Percentiles rank a stretch among this genome's conserved stretches.
These are phyloP conservation scores for Zasmidium cellare DNA, from an alignment of 2,329 filamentous ascomycete genomes.

Conservation along the genomic window DNA sequence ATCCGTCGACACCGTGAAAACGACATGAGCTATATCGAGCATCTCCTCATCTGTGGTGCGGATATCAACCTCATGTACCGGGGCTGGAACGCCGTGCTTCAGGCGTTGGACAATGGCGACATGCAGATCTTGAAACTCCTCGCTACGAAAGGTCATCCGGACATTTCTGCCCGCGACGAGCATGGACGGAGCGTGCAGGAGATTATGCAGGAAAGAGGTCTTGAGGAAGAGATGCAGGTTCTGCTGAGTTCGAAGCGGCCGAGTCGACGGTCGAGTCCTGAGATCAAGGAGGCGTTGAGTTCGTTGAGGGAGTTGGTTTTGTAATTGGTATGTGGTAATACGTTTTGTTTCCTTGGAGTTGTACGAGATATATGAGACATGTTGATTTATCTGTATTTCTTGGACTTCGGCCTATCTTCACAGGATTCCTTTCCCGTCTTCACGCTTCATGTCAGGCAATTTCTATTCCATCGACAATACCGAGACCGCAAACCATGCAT, in stretches of 20 bases:
- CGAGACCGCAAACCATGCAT: too few relatives aligned
- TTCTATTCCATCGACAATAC: too few relatives aligned
- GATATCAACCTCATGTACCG: conserved; percentile 69
- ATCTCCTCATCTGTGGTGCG: conserved; percentile 63
- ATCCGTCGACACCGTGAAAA: conserved; percentile 58
- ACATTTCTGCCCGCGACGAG: conserved; percentile 57
- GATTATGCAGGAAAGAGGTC: conserved; percentile 59
- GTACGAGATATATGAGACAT: not conserved
- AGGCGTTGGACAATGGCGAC: conserved; percentile 66
- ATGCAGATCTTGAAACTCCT: conserved; percentile 55
- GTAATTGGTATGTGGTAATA: not conserved
- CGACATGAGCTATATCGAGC: conserved; percentile 61
- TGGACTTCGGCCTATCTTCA: too few relatives aligned
- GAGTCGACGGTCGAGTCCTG: conserved; percentile 8
- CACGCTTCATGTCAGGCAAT: too few relatives aligned
- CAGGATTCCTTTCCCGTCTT: too few relatives aligned
- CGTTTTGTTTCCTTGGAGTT: not conserved
- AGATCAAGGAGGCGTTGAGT: conserved; percentile 18
- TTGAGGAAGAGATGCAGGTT: conserved; percentile 50
- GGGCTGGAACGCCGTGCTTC: conserved; percentile 66
- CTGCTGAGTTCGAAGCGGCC: conserved; percentile 9
- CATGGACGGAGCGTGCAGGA: conserved; percentile 56
- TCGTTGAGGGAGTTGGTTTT: conserved; percentile 15
- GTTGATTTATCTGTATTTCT: too few relatives aligned
- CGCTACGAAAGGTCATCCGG: conserved; percentile 50